Base-by-base conservation (phyloP, 169 alveolate genomes). In the Cryptosporidium xiaoi region DNA sequence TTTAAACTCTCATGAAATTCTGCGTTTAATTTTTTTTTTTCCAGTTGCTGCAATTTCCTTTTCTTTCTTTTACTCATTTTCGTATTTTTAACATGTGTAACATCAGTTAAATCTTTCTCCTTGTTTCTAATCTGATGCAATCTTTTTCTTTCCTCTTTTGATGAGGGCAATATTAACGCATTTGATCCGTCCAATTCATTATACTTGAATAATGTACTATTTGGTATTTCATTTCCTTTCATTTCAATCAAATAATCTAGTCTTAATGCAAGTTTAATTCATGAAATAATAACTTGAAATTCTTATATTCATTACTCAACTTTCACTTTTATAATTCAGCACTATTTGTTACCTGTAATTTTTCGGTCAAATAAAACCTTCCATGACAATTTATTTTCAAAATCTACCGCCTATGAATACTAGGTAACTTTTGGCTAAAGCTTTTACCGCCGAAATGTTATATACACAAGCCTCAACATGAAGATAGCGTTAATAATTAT, bases 41-140 rank as follows among this genome's bases (percentile, higher is more conserved):
- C 85, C 24, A 77, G 27, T 15, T 77, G 85, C 55, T 60, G 48
- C 62, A 77, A 62, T 46, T 77, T 77, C 16, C 85, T 56, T 12
- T 40, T 34, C 16, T 77, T 77, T 44, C 85, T 56, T 20, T 56
- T 77, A 29, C 85, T 77, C 69, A 77, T 62, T 31, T 77, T 77
- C 20, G 36, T 62, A 20, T 24, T 31, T 6, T 29, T 44, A 10
- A n/a, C 20, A 6, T 6, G 2, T n/a, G 7, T 71, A 16, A 7
- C 20, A 24, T 10, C 29, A 20, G 16, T 60, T 34, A 16, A 15
- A 62, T 77, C 51, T 12, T 20, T 20, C 5, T 31, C 44, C 8
- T 18, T n/a, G n/a, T 40, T 56, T 13, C 62, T 62, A 1, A 27
- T 48, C 10, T 77, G 12, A 20, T 77, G 69, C 55, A 60, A 34